Base-by-base conservation (phyloP, 2,329 filamentous ascomycete genomes). In the Cladophialophora exuberans region DNA sequence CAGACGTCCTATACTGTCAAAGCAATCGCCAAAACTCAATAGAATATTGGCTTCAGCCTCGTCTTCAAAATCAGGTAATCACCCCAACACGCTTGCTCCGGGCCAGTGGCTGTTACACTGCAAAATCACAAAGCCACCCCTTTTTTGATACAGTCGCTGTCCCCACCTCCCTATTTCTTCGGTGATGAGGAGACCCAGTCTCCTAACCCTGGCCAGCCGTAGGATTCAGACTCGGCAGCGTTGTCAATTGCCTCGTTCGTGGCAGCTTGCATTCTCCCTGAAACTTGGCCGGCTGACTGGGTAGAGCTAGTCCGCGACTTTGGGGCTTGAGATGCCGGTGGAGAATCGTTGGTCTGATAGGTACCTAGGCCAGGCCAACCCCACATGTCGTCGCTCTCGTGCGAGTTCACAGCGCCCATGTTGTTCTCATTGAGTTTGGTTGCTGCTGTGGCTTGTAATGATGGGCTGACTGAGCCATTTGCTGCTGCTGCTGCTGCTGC, bases 381-480 rank as follows among this genome's bases (percentile, higher is more conserved):
- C 58, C 58, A 61, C 23, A 30, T 48, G 35, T 53, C 31, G n/a
- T 38, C 23, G 20, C 11, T n/a, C 45, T 50, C 30, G 22, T 61
- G 55, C n/a, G 58, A 61, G 18, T 50, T 35, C 35, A n/a, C n/a
- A n/a, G 36, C 42, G 10, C 58, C 58, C 58, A 61, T 61, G 36
- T 55, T 56, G 41, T 61, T 61, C 46, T 61, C 58, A 33, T 61
- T 58, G 42, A 53, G 38, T 17, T 58, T 46, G 5, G 41, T 56
- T 11, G 36, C 44, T 36, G 47, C 43, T n/a, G 43, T 47, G 9
- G 58, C 58, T 44, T 61, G 45, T n/a, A 61, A n/a, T 1, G 58
- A 45, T 7, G 58, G 58, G 38, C 55, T 61, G 31, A 55, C 33
- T 7, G 57, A 56, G 6, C 48, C 52, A 15, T 55, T 46, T 55